Evolutionary conservation across 2,329 filamentous ascomycete species (phyloP).

Genomic region (Nemania serpens): DNA sequence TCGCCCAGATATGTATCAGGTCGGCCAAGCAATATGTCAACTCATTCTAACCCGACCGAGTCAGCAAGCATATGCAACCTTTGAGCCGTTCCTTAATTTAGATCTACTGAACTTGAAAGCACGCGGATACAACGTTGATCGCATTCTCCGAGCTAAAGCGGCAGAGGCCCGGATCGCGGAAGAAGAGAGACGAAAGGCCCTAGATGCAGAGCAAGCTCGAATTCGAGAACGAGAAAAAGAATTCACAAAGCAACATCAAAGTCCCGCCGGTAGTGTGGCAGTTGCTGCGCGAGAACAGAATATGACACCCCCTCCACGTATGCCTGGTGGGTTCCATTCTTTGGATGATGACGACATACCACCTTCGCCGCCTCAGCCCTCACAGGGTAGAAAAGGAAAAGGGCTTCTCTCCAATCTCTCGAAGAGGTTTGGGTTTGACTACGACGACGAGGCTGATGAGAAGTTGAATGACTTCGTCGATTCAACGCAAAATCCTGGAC

Average conservation of each 20-base stretch:
- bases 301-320: constrained; percentile 53
- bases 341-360: constrained; percentile 30
- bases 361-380: constrained; percentile 41
- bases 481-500: constrained; percentile 29
- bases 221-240: constrained; percentile 60
- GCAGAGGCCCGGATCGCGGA: constrained; percentile 88
- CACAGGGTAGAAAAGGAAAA: constrained; percentile 51
- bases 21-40: constrained; percentile 84
- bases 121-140: constrained; percentile 95
- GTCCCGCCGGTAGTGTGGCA: constrained; percentile 39
- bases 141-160: constrained; percentile 86
- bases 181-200: constrained; percentile 73
- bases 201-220: constrained; percentile 72
- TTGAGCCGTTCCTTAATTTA: constrained; percentile 88
- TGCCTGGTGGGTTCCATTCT: constrained; percentile 73
- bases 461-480: constrained; percentile 54
- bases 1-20: constrained; percentile 84
- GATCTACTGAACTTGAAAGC: constrained; percentile 80
- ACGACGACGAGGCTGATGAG: constrained; percentile 48
- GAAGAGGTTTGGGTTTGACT: constrained; percentile 70
- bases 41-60: constrained; percentile 81
- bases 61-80: constrained; percentile 85
- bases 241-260: constrained; percentile 53
- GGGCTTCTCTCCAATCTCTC: constrained; percentile 72
- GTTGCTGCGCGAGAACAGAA: constrained; percentile 46